A percentile compares a stretch with the other conserved stretches of the same genome.
phyloP scores from a whole-genome alignment of 371 early-diverging fungal genomes.

The Chytridium lagenaria region DNA sequence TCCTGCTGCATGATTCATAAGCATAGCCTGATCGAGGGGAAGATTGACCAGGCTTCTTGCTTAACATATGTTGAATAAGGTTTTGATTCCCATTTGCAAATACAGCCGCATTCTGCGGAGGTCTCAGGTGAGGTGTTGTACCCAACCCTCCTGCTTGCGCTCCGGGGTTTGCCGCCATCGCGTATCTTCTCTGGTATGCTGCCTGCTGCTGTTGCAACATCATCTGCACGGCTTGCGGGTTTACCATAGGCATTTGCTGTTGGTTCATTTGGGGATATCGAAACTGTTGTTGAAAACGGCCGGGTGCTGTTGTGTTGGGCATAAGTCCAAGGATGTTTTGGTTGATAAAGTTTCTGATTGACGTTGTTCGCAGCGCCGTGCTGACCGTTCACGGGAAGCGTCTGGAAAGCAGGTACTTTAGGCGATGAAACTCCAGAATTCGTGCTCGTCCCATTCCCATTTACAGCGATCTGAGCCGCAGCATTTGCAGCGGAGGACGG shows the following conservation, averaged over 20 bases:
- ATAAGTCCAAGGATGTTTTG: neutral
- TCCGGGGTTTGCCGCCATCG: neutral
- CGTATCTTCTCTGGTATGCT: neutral
- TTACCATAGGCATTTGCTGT: neutral
- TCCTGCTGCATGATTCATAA: neutral
- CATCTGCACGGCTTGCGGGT: neutral
- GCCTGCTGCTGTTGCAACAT: conserved; percentile 4
- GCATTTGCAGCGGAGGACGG: neutral
- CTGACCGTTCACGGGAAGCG: neutral
- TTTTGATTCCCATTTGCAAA: neutral
- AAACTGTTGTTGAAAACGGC: conserved; percentile 11
- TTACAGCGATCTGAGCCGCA: neutral
- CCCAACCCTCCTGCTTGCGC: neutral
- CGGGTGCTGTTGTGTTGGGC: neutral
- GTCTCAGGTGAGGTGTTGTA: neutral
- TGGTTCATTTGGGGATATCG: conserved; percentile 16
- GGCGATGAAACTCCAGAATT: neutral
- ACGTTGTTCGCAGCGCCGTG: neutral
- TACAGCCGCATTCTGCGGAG: neutral
- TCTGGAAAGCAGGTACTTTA: neutral
- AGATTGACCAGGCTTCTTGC: neutral
- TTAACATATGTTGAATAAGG: neutral
- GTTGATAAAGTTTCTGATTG: neutral
- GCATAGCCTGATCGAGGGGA: neutral
- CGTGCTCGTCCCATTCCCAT: neutral